Evolutionary conservation across 2,329 filamentous ascomycete species (phyloP).

Genomic region (Calonectria fujianensis): DNA sequence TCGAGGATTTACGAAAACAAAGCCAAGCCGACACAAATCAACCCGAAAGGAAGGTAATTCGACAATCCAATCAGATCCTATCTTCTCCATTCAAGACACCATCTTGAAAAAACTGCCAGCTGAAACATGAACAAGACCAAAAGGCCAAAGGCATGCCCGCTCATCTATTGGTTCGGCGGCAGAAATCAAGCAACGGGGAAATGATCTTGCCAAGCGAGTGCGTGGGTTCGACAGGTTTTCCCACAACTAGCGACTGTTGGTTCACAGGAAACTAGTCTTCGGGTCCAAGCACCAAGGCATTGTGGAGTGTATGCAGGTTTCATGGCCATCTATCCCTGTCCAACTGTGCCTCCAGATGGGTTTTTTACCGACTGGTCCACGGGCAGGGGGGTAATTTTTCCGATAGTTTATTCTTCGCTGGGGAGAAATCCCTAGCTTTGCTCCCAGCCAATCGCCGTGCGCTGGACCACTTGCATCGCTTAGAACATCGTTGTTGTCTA

Average conservation of each 20-base stretch:
- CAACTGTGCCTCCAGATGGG: background rate
- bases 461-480: background rate
- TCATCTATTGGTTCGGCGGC: background rate
- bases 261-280: background rate
- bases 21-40: background rate
- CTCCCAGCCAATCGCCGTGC: background rate
- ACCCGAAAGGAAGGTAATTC: background rate
- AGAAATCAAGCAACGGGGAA: background rate
- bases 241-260: background rate
- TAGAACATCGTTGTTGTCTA: background rate
- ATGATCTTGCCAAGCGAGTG: background rate
- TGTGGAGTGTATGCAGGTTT: background rate
- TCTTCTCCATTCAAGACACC: background rate
- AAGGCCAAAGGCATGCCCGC: background rate
- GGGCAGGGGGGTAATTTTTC: background rate
- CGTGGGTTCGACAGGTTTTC: background rate
- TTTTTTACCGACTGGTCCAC: background rate
- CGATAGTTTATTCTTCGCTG: background rate
- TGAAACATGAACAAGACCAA: background rate
- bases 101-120: background rate
- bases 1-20: background rate
- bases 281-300: background rate
- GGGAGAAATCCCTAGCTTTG: background rate
- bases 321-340: background rate
- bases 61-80: background rate